Conservation (phyloP, 1,284 basidiomycete species). For the Porogramme epimiltina region DNA sequence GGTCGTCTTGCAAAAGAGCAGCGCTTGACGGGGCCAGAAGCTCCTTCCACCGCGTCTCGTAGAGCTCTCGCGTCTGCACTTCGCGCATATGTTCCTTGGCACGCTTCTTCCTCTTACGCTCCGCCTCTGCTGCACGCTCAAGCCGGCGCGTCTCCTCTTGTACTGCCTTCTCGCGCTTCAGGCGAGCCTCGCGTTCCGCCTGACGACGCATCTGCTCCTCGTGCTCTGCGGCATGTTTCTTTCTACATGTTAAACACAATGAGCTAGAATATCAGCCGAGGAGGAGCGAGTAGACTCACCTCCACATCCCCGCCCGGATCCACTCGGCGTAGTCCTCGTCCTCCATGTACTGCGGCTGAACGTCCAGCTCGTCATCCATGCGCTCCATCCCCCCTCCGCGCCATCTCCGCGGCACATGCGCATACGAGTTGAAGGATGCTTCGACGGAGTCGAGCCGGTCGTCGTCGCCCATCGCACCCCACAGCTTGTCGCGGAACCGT, state of each 20-base stretch:
- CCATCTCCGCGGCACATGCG: conserved; percentile 66
- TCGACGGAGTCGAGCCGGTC: conserved; percentile 65
- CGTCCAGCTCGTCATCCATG: conserved; percentile 53
- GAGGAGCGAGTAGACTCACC: conserved; percentile 41
- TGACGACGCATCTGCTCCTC: conserved; percentile 61
- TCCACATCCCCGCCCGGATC: conserved; percentile 79
- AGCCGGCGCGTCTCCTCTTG: conserved; percentile 53
- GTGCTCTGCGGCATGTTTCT: conserved; percentile 65
- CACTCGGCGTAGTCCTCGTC: conserved; percentile 87
- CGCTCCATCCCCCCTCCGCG: conserved; percentile 35
- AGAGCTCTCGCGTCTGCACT: conserved; percentile 50
- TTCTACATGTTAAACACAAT: conserved; percentile 40
- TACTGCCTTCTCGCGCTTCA: conserved; percentile 55
- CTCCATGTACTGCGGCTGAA: conserved; percentile 66
- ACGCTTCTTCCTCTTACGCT: conserved; percentile 44
- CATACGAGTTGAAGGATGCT: conserved; percentile 63
- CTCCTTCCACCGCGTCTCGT: conserved; percentile 60
- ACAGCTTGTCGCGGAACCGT: conserved; percentile 70
- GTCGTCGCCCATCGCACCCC: conserved; percentile 68
- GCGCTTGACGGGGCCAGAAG: conserved; percentile 40
- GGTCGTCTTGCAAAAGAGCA: conserved; percentile 8
- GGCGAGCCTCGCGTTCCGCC: conserved; percentile 48
- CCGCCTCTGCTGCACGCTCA: conserved; percentile 53
- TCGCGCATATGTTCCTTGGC: conserved; percentile 46
- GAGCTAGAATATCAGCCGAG: too few species aligned